Percentiles rank a stretch among this genome's conserved stretches.
These are phyloP conservation scores for Leccinellum rugosiceps DNA, from an alignment of 768 basidiomycete genomes.

Conservation along the genomic window DNA sequence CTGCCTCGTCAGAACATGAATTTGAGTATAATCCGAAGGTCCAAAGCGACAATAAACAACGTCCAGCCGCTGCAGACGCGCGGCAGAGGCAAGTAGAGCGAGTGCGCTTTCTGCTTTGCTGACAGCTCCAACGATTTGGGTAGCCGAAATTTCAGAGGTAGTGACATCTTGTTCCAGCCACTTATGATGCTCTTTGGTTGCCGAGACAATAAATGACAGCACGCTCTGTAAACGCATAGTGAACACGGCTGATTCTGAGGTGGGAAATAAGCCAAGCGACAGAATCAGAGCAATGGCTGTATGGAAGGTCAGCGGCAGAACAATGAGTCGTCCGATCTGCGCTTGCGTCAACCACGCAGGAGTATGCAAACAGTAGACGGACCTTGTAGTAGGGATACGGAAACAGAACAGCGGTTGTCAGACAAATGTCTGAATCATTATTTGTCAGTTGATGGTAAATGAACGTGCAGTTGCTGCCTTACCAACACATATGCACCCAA, in stretches of 20 bases:
- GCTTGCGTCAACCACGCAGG: background rate
- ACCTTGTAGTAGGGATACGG: constrained; percentile 64
- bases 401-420: constrained; percentile 57
- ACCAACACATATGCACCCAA: constrained; percentile 63
- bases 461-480: constrained; percentile 8
- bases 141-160: constrained; percentile 30
- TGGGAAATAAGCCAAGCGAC: constrained; percentile 59
- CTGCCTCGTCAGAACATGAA: constrained; percentile 49
- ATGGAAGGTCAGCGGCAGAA: constrained; percentile 60
- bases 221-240: constrained; percentile 46
- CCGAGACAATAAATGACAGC: constrained; percentile 44
- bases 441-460: background rate
- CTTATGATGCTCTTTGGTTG: constrained; percentile 44
- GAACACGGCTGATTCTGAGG: constrained; percentile 58
- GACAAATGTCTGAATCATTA: constrained; percentile 45
- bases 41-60: constrained; percentile 58
- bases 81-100: constrained; percentile 48
- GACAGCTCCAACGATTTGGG: constrained; percentile 33
- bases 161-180: constrained; percentile 43
- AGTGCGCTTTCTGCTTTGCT: constrained; percentile 47
- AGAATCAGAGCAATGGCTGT: constrained; percentile 50
- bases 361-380: constrained; percentile 9
- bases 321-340: constrained; percentile 49
- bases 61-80: constrained; percentile 54
- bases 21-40: constrained; percentile 49